Base-by-base conservation (phyloP, 306 rosid species). In the Cucurbita moschata region DNA sequence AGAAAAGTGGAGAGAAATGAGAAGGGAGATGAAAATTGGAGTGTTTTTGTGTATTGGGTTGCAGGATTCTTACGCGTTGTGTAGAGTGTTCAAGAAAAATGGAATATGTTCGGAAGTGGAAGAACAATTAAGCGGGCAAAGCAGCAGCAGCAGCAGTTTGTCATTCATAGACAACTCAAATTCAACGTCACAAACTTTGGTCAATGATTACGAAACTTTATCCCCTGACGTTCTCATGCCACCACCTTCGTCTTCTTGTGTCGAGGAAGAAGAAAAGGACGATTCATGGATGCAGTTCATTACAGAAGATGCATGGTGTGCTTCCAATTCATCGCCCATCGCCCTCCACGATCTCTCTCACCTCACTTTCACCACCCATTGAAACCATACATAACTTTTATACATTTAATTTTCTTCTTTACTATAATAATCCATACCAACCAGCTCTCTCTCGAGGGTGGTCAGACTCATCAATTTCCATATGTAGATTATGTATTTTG, bases 271-370 rank as follows among this genome's bases (percentile, higher is more conserved):
- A 72, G 98, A 90, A 50, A 94, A 89, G 79, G 97, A 94, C 65
- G 97, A 94, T 79, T 90, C 96, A 6, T 94, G 98, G 97, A 89
- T 90, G 98, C 98, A 89, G 71, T 94, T 90, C 82, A 90, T 94
- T 55, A 90, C 89, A 52, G 98, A 90, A 5, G 98, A 89, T 79
- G 92, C 96, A 76, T 94, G 92, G 96, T 86, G 89, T 81, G 83
- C 92, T 83, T 87, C 91, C 75, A 86, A 83, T 67, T 49, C 73
- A 46, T 44, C 74, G 4, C 23, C 83, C 53, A 54, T 79, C 35
- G 83, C 59, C 53, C 84, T 79, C 55, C 88, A 88, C 53, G 90
- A 90, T 50, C 15, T 88, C 60, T 87, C 96, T 73, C 90, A 83
- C 77, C 51, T 86, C 72, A 77, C 98, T 59, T 87, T 87, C 81